Conservation (phyloP, 1,284 basidiomycete species). For the Cutaneotrichosporon dermatis region DNA sequence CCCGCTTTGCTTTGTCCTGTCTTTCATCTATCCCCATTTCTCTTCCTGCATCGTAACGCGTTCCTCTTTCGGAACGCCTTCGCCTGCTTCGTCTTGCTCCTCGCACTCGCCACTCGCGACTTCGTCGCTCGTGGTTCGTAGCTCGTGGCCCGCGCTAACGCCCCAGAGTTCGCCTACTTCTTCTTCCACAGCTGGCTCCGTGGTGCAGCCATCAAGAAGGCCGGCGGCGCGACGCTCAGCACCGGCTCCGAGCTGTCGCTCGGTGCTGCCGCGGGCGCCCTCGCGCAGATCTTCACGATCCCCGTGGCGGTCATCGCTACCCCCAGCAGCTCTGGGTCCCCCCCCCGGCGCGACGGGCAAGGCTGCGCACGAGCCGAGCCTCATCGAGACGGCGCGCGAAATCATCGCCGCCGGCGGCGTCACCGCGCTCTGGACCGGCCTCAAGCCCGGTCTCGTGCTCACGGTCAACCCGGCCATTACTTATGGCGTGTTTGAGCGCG, state of each 20-base stretch:
- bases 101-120: too few relatives aligned
- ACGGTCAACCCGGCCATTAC: slow-evolving; percentile 98
- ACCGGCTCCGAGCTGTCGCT: slow-evolving; percentile 79
- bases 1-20: too few relatives aligned
- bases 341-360: slow-evolving; percentile 17
- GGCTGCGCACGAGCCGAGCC: slow-evolving; percentile 32
- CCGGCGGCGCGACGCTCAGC: slow-evolving; percentile 55
- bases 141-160: not conserved
- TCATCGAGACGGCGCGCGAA: slow-evolving; percentile 68
- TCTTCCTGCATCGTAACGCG: too few relatives aligned
- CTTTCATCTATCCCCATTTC: too few relatives aligned
- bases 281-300: slow-evolving; percentile 98
- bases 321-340: slow-evolving; percentile 75
- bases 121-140: too few relatives aligned
- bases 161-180: slow-evolving; percentile 94
- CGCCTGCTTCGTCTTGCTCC: too few relatives aligned
- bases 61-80: too few relatives aligned
- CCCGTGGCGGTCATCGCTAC: slow-evolving; percentile 97
- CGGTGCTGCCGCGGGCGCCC: slow-evolving; percentile 85
- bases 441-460: slow-evolving; percentile 86
- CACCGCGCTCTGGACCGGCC: slow-evolving; percentile 87
- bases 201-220: slow-evolving; percentile 44
- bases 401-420: slow-evolving; percentile 91
- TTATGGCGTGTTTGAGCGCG: slow-evolving; percentile 89
- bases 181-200: slow-evolving; percentile 96